These are phyloP conservation scores for Noccaea caerulescens DNA, from an alignment of 345 rosid genomes.

Conservation along the genomic window DNA sequence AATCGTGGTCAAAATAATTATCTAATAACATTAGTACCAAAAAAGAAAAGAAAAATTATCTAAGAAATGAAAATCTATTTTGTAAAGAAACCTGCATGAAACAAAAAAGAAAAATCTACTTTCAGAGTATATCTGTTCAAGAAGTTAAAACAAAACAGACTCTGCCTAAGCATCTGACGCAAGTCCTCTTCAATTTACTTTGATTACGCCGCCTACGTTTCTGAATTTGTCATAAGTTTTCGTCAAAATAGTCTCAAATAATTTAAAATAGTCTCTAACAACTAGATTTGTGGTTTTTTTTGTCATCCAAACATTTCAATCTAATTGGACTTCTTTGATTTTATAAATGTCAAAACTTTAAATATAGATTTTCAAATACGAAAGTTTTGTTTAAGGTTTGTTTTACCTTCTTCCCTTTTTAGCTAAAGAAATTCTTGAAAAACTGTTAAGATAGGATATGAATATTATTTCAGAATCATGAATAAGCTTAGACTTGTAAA, in stretches of 20 bases:
- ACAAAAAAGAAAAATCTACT: not conserved
- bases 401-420: not conserved
- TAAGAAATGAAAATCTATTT: not conserved
- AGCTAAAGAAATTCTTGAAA: not conserved
- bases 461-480: not conserved
- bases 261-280: too few species aligned
- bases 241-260: not conserved
- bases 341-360: not conserved
- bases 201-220: not conserved
- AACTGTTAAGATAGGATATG: not conserved
- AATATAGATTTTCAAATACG: not conserved
- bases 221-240: not conserved
- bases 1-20: not conserved
- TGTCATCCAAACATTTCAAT: not conserved
- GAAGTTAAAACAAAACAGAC: not conserved
- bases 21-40: too few species aligned
- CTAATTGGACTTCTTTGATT: not conserved
- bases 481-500: not conserved
- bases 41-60: too few species aligned
- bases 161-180: slow-evolving; percentile 6
- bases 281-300: not conserved
- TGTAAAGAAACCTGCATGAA: not conserved
- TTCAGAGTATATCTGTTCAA: not conserved
- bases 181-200: not conserved
- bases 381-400: not conserved